Evolutionary conservation across 192 early-diverging fungal genomes (phyloP).

Genomic region (Entomortierella lignicola): DNA sequence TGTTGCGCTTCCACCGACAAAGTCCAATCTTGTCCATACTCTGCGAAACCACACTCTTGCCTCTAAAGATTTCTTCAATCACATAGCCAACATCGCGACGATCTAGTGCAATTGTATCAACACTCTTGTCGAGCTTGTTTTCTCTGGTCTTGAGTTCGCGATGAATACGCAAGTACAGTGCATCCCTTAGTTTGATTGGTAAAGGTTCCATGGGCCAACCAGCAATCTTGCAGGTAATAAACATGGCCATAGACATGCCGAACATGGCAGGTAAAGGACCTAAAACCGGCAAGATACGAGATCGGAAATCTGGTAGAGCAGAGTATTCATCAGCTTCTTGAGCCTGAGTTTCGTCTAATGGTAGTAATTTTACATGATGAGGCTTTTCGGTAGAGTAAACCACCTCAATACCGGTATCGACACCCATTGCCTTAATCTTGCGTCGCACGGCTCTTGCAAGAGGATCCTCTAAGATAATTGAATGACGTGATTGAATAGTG

Average conservation of each 20-base stretch:
- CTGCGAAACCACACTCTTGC: conserved; percentile 81
- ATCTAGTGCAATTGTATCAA: conserved; percentile 64
- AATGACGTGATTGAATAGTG: neutral
- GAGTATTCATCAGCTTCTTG: conserved; percentile 90
- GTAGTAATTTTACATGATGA: conserved; percentile 88
- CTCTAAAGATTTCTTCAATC: conserved; percentile 91
- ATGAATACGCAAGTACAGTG: conserved; percentile 78
- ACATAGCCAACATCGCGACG: conserved; percentile 85
- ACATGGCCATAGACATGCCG: conserved; percentile 91
- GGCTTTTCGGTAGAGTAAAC: conserved; percentile 98
- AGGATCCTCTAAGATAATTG: conserved; percentile 85
- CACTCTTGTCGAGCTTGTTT: conserved; percentile 9
- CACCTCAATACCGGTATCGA: conserved; percentile 87
- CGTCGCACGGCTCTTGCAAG: conserved; percentile 88
- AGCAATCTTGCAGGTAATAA: conserved; percentile 78
- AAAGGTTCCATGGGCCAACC: conserved; percentile 77
- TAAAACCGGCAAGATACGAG: conserved; percentile 84
- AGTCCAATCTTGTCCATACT: conserved; percentile 78
- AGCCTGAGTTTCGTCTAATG: conserved; percentile 85
- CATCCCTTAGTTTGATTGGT: conserved; percentile 78
- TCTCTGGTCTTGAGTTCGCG: conserved; percentile 72
- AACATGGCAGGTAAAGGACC: conserved; percentile 96
- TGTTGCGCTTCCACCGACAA: conserved; percentile 78
- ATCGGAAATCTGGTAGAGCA: conserved; percentile 92
- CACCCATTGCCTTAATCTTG: conserved; percentile 74